Evolutionary conservation across 106 monocot species (phyloP).

Genomic region (Allium cepa): DNA sequence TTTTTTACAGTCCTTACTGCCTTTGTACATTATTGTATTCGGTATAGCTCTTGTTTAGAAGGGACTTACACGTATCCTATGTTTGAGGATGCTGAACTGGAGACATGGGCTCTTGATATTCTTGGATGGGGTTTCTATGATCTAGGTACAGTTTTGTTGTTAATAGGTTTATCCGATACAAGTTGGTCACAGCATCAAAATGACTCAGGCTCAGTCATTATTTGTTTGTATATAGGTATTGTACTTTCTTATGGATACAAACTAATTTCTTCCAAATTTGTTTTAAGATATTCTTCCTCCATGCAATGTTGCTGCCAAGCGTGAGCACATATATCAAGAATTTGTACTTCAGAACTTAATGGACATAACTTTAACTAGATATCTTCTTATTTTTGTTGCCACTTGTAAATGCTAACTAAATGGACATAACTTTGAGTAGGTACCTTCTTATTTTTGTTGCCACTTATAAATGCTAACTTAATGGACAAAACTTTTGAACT

Average conservation of each 20-base stretch:
- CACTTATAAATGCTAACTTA: too few relatives aligned
- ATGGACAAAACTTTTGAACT: too few relatives aligned
- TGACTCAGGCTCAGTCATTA: too few relatives aligned
- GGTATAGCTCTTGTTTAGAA: conserved; percentile 90
- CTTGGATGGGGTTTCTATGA: conserved; percentile 99
- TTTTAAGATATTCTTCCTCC: conserved; percentile 44
- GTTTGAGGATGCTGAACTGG: conserved; percentile 71
- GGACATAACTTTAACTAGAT: too few relatives aligned
- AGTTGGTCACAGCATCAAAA: too few relatives aligned
- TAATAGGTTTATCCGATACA: too few relatives aligned
- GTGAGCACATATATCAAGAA: conserved; percentile 91
- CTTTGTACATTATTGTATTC: neutral
- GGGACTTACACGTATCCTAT: conserved; percentile 86
- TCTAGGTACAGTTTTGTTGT: conserved; percentile 47
- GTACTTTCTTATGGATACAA: neutral
- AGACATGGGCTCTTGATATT: conserved; percentile 94
- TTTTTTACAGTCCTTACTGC: too few relatives aligned
- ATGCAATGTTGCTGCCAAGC: conserved; percentile 63
- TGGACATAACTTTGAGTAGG: too few relatives aligned
- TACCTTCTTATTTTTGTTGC: too few relatives aligned
- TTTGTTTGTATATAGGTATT: too few relatives aligned
- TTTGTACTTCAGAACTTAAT: neutral
- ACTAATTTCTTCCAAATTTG: neutral
- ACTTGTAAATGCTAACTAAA: too few relatives aligned
- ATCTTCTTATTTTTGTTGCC: too few relatives aligned